Percentiles rank a stretch among this genome's conserved stretches.
These are phyloP conservation scores for Scheffersomyces stambukii DNA, from an alignment of 1,139 yeast species.

Conservation along the genomic window DNA sequence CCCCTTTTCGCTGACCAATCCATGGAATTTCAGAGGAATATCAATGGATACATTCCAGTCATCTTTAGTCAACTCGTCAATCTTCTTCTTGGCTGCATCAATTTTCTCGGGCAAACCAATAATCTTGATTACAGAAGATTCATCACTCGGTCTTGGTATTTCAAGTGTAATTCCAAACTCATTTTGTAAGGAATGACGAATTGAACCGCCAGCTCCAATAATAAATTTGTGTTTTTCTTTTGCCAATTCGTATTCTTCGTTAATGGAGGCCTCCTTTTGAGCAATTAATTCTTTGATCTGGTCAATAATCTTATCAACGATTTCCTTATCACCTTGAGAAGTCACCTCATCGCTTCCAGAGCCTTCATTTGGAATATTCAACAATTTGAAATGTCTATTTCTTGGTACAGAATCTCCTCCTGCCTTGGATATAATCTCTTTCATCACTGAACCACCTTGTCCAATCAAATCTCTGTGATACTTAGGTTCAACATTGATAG, in stretches of 20 bases:
- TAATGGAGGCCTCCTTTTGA: conserved; percentile 59
- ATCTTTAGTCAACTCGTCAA: conserved; percentile 49
- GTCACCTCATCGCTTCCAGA: conserved; percentile 60
- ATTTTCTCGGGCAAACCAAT: conserved; percentile 63
- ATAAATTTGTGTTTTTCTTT: conserved; percentile 72
- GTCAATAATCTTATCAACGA: conserved; percentile 67
- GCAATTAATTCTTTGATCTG: conserved; percentile 63
- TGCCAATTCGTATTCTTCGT: conserved; percentile 58
- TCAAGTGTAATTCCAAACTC: conserved; percentile 61
- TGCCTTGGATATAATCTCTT: conserved; percentile 72
- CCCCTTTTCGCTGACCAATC: conserved; percentile 66
- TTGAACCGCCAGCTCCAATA: conserved; percentile 79
- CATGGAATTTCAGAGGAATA: conserved; percentile 58
- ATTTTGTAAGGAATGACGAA: conserved; percentile 68
- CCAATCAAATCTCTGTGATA: conserved; percentile 82
- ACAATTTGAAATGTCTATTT: conserved; percentile 49
- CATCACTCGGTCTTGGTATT: conserved; percentile 62
- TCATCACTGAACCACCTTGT: conserved; percentile 69
- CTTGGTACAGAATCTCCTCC: conserved; percentile 62
- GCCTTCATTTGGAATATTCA: conserved; percentile 73
- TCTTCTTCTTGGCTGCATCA: conserved; percentile 51
- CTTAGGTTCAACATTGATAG: conserved; percentile 70
- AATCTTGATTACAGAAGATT: conserved; percentile 43
- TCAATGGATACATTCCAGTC: conserved; percentile 44
- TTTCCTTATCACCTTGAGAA: conserved; percentile 69